Conservation (phyloP, 345 rosid genomes). For the Rhodamnia argentea region DNA sequence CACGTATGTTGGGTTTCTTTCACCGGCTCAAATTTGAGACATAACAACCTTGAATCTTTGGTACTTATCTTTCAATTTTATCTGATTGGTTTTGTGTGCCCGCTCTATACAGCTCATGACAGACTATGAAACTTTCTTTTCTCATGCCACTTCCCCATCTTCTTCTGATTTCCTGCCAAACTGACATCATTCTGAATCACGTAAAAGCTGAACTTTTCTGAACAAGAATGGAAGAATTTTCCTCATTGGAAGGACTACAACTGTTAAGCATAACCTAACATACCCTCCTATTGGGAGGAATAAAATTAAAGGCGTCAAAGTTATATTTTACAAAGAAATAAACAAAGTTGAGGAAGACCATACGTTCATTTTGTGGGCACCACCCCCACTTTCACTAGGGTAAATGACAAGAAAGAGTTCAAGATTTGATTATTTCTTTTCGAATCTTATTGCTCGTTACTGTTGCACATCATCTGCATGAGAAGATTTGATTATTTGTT, state of each 20-base stretch:
- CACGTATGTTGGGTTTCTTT: not conserved
- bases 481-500: not conserved
- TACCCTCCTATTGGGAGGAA: not conserved
- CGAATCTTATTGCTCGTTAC: not conserved
- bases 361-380: not conserved
- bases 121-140: not conserved
- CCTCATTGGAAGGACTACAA: not conserved
- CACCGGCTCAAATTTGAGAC: not conserved
- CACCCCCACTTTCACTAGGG: not conserved
- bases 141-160: not conserved
- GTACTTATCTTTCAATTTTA: not conserved
- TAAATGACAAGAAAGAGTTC: not conserved
- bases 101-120: not conserved
- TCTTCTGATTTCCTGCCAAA: not conserved
- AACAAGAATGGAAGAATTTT: not conserved
- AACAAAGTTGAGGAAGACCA: not conserved
- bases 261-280: not conserved
- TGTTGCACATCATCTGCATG: not conserved
- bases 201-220: not conserved
- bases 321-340: not conserved
- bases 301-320: not conserved
- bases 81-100: not conserved
- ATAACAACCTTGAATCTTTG: not conserved
- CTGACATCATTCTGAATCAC: not conserved
- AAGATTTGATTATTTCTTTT: not conserved